phyloP scores from a whole-genome alignment of 78 protist species.

The Dictyostelium discoideum region DNA sequence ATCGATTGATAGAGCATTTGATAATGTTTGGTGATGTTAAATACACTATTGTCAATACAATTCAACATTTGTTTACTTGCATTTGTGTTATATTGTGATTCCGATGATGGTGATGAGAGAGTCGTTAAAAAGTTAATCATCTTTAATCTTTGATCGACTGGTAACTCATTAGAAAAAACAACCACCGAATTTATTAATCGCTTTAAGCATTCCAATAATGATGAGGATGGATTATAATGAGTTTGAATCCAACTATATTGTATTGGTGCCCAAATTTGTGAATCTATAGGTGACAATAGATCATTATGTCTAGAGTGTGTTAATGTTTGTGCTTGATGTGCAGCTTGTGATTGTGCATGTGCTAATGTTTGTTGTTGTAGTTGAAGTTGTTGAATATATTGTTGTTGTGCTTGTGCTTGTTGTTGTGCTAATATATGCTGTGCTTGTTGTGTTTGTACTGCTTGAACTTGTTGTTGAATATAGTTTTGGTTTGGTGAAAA shows the following conservation, averaged over 20 bases:
- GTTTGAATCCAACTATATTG: conserved; percentile 20
- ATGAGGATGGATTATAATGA: conserved; percentile 26
- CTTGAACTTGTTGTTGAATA: conserved; percentile 6
- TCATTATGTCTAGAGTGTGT: not conserved
- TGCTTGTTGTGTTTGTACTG: not conserved
- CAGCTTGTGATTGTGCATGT: not conserved
- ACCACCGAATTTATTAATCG: conserved; percentile 1
- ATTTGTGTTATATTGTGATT: not conserved
- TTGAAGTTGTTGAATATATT: not conserved
- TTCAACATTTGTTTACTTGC: not conserved
- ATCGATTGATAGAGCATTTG: conserved; percentile 36
- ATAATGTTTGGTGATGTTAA: conserved; percentile 40
- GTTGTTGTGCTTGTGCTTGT: conserved; percentile 2
- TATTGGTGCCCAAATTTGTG: conserved; percentile 5
- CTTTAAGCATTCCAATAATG: conserved; percentile 23
- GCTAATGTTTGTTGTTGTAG: not conserved
- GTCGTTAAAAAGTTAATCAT: not conserved
- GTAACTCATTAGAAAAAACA: conserved; percentile 32
- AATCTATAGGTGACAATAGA: conserved; percentile 3
- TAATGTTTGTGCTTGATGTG: not conserved
- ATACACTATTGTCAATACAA: not conserved
- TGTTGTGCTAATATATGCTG: not conserved
- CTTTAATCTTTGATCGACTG: conserved; percentile 24
- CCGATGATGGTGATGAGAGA: conserved; percentile 26
- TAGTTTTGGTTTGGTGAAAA: not conserved